Evolutionary conservation across 257 asterid species (phyloP).

Genomic region (Prunella vulgaris): DNA sequence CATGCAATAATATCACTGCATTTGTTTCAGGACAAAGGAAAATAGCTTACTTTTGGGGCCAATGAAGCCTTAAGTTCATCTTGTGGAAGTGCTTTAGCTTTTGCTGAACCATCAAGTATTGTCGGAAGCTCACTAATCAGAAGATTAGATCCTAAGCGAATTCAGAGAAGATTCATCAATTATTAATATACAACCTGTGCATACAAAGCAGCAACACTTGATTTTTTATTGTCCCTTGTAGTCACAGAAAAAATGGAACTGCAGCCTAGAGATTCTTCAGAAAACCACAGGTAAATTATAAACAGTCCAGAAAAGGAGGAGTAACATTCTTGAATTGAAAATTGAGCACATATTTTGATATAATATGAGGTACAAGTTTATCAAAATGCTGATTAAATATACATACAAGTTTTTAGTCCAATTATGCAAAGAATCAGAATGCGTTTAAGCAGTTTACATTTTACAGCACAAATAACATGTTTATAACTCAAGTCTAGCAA

Average conservation of each 20-base stretch:
- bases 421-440: conserved; percentile 1
- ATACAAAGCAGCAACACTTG: neutral
- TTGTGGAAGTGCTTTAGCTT: conserved; percentile 61
- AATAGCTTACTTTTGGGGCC: conserved; percentile 76
- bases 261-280: neutral
- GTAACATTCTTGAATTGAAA: neutral
- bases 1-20: neutral
- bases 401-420: neutral
- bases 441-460: neutral
- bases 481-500: no score
- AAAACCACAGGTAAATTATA: neutral
- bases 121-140: conserved; percentile 80
- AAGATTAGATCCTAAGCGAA: conserved; percentile 68
- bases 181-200: neutral
- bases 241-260: neutral
- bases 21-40: neutral
- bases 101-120: conserved; percentile 81
- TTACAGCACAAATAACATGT: no score
- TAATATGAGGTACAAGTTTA: neutral
- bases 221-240: neutral
- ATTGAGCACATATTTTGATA: neutral
- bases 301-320: neutral
- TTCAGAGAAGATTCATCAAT: neutral
- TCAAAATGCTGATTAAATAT: neutral
- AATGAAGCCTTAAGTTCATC: conserved; percentile 73